phyloP scores from a whole-genome alignment of 441 rosid genomes.

The Jatropha multifida region DNA sequence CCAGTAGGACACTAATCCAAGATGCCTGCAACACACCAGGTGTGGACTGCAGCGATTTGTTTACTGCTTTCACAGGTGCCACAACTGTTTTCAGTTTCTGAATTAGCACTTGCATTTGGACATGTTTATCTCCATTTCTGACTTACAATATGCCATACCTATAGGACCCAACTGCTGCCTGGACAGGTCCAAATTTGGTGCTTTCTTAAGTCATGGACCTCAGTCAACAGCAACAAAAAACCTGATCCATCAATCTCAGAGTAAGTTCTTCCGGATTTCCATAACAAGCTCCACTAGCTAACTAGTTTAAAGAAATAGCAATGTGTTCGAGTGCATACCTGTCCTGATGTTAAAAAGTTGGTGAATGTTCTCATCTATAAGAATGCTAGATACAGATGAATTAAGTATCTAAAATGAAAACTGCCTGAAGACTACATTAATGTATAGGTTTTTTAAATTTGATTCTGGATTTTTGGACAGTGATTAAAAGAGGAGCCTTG shows the following conservation, averaged over 20 bases:
- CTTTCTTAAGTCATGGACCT: conserved; percentile 43
- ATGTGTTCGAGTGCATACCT: neutral
- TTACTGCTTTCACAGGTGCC: conserved; percentile 43
- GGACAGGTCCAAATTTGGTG: conserved; percentile 25
- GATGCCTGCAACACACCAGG: conserved; percentile 39
- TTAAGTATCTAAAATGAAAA: too few species aligned
- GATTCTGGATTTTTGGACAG: conserved; percentile 18
- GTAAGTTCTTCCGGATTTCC: conserved; percentile 26
- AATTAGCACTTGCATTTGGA: neutral
- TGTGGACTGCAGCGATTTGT: conserved; percentile 42
- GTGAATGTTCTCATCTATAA: neutral
- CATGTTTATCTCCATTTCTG: neutral
- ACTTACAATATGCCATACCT: neutral
- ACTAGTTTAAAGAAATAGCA: neutral
- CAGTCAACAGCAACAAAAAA: conserved; percentile 54
- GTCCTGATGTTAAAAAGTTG: neutral
- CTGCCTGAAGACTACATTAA: neutral
- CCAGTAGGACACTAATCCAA: conserved; percentile 26
- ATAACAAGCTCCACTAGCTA: neutral
- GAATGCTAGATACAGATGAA: neutral
- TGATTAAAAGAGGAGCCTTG: conserved; percentile 39
- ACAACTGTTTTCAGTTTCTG: neutral
- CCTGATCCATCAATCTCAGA: conserved; percentile 51
- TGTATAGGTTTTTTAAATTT: neutral
- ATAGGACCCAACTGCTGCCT: conserved; percentile 53